Percentiles rank a stretch among this genome's conserved stretches.
Evolutionary conservation across 2,329 filamentous ascomycete species (phyloP).

Genomic region (Aureobasidium pullulans): DNA sequence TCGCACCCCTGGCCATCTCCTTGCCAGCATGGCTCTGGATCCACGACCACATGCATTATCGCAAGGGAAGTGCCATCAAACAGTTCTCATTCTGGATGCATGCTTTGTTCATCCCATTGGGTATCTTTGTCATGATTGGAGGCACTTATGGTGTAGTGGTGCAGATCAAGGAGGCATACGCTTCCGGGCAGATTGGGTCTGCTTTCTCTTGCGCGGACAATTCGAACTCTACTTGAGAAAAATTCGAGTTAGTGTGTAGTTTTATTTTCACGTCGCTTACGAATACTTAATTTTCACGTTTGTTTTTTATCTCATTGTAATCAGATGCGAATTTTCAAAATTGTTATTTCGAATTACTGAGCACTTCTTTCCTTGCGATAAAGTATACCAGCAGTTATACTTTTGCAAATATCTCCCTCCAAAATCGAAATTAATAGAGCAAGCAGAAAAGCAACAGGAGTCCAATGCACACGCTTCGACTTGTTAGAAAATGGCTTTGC

Average conservation of each 20-base stretch:
- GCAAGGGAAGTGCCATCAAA: slow-evolving; percentile 29
- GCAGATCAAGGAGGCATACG: slow-evolving; percentile 47
- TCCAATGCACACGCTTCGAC: no score
- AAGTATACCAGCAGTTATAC: no score
- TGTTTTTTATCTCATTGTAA: neutral
- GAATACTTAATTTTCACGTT: neutral
- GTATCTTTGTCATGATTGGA: slow-evolving; percentile 41
- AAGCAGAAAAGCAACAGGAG: no score
- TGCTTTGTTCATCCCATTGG: slow-evolving; percentile 36
- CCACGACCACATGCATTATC: slow-evolving; percentile 39
- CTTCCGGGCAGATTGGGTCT: slow-evolving; percentile 37
- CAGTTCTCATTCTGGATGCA: slow-evolving; percentile 36
- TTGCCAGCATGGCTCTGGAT: slow-evolving; percentile 47
- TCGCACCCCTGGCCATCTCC: slow-evolving; percentile 43
- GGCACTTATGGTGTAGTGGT: slow-evolving; percentile 46
- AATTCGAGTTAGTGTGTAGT: neutral
- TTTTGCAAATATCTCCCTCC: no score
- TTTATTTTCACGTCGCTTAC: neutral
- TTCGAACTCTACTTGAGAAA: slow-evolving; percentile 20
- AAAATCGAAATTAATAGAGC: no score
- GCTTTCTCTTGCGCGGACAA: slow-evolving; percentile 47
- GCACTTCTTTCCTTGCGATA: no score
- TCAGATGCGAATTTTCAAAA: no score
- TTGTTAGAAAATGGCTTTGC: no score
- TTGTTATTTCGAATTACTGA: no score